phyloP scores from a whole-genome alignment of 2,329 filamentous ascomycete species.

The Phyllosticta citribraziliensis region DNA sequence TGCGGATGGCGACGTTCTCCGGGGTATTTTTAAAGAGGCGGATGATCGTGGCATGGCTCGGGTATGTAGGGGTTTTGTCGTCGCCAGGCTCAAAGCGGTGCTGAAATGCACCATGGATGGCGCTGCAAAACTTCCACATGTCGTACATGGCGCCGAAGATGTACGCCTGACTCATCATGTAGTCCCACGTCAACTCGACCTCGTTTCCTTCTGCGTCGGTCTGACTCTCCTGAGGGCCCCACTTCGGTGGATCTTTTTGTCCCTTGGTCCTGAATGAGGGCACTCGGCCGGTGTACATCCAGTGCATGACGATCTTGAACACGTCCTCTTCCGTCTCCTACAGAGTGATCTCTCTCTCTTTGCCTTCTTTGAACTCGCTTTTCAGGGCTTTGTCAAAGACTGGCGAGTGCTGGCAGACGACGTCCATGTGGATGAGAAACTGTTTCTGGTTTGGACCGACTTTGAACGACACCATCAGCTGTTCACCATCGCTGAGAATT shows the following conservation, averaged over 20 bases:
- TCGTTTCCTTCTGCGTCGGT: not conserved
- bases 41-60: not conserved
- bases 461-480: not conserved
- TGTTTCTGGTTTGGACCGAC: not conserved
- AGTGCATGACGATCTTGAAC: not conserved
- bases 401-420: not conserved
- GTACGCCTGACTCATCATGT: not conserved
- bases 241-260: not conserved
- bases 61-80: not conserved
- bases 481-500: not conserved
- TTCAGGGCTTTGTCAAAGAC: not conserved
- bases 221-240: too few species aligned
- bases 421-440: not conserved
- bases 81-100: not conserved
- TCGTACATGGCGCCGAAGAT: not conserved
- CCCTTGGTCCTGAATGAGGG: not conserved
- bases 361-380: not conserved
- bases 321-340: not conserved
- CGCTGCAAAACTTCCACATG: not conserved
- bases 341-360: not conserved
- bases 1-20: not conserved
- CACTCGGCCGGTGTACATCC: not conserved
- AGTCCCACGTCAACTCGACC: not conserved
- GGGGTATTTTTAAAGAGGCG: not conserved
- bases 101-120: not conserved